A percentile compares a stretch with the other conserved stretches of the same genome.
Evolutionary conservation across 305 asterid genomes (phyloP).

Genomic region (Salvia sclarea): DNA sequence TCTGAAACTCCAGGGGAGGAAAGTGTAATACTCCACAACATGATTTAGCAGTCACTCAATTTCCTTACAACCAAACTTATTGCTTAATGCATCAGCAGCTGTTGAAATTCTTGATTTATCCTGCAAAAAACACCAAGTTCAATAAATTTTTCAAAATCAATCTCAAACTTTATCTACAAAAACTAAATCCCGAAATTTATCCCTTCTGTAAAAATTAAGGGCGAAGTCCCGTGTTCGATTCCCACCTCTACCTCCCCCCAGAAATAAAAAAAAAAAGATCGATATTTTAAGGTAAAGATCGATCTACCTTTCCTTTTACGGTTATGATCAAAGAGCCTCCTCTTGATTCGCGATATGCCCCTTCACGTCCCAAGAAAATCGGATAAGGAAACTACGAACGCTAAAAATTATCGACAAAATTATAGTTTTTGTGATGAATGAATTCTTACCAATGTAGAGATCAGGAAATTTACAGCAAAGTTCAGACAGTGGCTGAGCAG

Average conservation of each 20-base stretch:
- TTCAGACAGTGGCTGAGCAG: slow-evolving; percentile 71
- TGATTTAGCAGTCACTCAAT: slow-evolving; percentile 27
- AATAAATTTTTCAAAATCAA: slow-evolving; percentile 3
- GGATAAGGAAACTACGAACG: not conserved
- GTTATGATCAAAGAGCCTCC: slow-evolving; percentile 61
- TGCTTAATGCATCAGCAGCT: slow-evolving; percentile 61
- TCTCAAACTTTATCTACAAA: no score
- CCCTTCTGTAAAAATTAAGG: no score
- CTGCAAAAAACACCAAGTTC: slow-evolving; percentile 47
- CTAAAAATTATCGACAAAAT: not conserved
- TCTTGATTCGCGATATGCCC: slow-evolving; percentile 70
- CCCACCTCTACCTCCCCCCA: no score
- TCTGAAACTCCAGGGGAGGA: slow-evolving; percentile 15
- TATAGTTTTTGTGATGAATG: not conserved
- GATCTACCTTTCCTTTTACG: slow-evolving; percentile 65
- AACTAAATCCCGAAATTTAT: no score
- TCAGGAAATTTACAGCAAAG: slow-evolving; percentile 65
- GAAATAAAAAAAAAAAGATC: no score
- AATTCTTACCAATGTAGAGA: slow-evolving; percentile 61
- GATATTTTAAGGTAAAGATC: not conserved
- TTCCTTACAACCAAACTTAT: slow-evolving; percentile 52
- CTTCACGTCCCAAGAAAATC: slow-evolving; percentile 36
- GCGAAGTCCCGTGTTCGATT: no score
- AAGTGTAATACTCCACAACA: not conserved
- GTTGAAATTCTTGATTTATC: slow-evolving; percentile 57